phyloP scores from a whole-genome alignment of 257 asterid species.

The Nyctanthes arbortristis region DNA sequence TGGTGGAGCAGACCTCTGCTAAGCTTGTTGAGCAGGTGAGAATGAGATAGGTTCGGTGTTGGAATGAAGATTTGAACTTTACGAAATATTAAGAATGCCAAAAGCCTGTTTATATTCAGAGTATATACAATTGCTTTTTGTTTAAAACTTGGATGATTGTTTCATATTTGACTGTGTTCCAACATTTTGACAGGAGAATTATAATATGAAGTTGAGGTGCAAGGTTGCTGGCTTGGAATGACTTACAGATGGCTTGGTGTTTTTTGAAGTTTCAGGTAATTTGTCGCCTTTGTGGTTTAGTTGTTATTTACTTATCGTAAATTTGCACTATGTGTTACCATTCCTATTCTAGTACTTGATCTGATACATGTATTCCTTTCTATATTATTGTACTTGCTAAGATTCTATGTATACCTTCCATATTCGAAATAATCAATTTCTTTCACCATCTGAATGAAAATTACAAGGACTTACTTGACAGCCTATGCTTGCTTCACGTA shows the following conservation, averaged over 20 bases:
- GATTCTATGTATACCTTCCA: too few species aligned
- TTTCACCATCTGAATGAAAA: too few species aligned
- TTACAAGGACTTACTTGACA: too few species aligned
- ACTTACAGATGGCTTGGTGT: conserved; percentile 23
- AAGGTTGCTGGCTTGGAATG: conserved; percentile 86
- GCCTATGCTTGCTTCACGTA: too few species aligned
- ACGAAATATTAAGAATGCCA: too few species aligned
- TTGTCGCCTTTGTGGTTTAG: not conserved
- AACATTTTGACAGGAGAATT: conserved; percentile 60
- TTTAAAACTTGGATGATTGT: conserved; percentile 4
- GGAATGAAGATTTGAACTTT: not conserved
- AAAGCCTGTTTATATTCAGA: not conserved
- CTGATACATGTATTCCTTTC: too few species aligned
- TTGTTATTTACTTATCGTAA: too few species aligned
- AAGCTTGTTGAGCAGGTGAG: conserved; percentile 76
- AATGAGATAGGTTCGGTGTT: conserved; percentile 12
- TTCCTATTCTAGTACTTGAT: too few species aligned
- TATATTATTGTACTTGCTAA: too few species aligned
- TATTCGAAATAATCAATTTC: too few species aligned
- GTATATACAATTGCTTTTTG: not conserved
- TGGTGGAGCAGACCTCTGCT: conserved; percentile 72
- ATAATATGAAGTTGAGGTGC: conserved; percentile 70
- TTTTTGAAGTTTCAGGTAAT: conserved; percentile 32
- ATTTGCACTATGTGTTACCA: too few species aligned
- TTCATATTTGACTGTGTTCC: conserved; percentile 8